A percentile compares a stretch with the other conserved stretches of the same genome.
Conservation (phyloP, 2,329 filamentous ascomycete species). For the Onygena corvina region DNA sequence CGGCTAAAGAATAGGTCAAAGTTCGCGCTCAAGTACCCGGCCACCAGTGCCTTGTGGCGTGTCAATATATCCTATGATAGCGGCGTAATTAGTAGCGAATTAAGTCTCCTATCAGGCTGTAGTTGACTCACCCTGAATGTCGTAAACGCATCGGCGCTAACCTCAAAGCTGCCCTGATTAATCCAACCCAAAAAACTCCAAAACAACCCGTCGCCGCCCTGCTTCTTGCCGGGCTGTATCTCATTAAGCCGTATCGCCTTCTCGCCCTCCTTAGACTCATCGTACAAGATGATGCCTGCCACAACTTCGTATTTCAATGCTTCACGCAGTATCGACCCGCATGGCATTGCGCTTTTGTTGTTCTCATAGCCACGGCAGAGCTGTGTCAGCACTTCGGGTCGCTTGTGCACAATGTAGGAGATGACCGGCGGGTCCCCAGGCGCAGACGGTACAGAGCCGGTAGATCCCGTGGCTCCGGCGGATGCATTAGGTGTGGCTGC, state of each 20-base stretch:
- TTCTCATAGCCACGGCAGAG: slow-evolving; percentile 82
- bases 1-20: slow-evolving; percentile 86
- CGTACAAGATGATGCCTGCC: slow-evolving; percentile 81
- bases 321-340: slow-evolving; percentile 78
- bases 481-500: neutral
- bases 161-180: slow-evolving; percentile 89
- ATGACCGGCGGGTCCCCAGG: slow-evolving; percentile 72
- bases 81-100: neutral
- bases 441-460: slow-evolving; percentile 22
- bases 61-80: slow-evolving; percentile 68
- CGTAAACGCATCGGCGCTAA: slow-evolving; percentile 93
- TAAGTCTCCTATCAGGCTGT: neutral
- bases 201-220: slow-evolving; percentile 75
- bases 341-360: slow-evolving; percentile 82
- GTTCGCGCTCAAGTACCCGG: slow-evolving; percentile 75
- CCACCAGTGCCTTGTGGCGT: slow-evolving; percentile 82
- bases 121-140: slow-evolving; percentile 65
- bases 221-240: slow-evolving; percentile 62
- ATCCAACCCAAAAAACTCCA: slow-evolving; percentile 98
- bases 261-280: slow-evolving; percentile 65
- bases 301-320: slow-evolving; percentile 84
- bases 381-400: slow-evolving; percentile 76
- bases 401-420: slow-evolving; percentile 73
- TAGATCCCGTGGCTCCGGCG: neutral
- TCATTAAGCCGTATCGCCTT: slow-evolving; percentile 63